phyloP scores from a whole-genome alignment of 441 rosid species.

The Pelargonium cotyledonis region DNA sequence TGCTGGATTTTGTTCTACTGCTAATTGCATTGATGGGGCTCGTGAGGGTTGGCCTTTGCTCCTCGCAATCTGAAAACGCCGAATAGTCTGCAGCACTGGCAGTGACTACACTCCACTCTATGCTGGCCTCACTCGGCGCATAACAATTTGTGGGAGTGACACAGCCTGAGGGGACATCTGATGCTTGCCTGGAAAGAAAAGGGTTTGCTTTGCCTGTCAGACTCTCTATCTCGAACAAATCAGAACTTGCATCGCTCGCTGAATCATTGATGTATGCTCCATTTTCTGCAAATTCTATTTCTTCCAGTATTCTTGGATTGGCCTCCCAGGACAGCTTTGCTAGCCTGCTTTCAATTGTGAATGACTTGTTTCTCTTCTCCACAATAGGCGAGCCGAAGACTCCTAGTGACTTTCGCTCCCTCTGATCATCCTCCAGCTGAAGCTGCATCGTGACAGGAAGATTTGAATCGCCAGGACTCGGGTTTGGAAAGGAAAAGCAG shows the following conservation, averaged over 20 bases:
- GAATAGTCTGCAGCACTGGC: slow-evolving; percentile 75
- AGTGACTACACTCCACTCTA: slow-evolving; percentile 83
- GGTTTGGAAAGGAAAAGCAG: slow-evolving; percentile 25
- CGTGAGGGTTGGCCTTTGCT: slow-evolving; percentile 24
- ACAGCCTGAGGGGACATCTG: slow-evolving; percentile 46
- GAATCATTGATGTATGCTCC: slow-evolving; percentile 27
- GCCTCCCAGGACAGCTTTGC: slow-evolving; percentile 39
- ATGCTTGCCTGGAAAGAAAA: slow-evolving; percentile 48
- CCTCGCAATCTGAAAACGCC: slow-evolving; percentile 55
- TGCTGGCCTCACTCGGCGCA: slow-evolving; percentile 82
- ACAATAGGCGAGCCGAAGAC: slow-evolving; percentile 52
- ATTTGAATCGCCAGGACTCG: slow-evolving; percentile 22
- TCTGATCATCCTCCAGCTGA: slow-evolving; percentile 28
- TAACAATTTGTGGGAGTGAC: slow-evolving; percentile 47
- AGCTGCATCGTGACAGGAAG: slow-evolving; percentile 25
- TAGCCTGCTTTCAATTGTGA: slow-evolving; percentile 35
- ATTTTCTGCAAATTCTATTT: slow-evolving; percentile 16
- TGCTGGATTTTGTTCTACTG: slow-evolving; percentile 14
- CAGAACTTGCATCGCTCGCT: slow-evolving; percentile 70
- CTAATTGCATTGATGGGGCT: slow-evolving; percentile 27
- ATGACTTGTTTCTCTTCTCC: slow-evolving; percentile 30
- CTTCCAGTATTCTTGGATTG: slow-evolving; percentile 26
- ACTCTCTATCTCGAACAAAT: slow-evolving; percentile 84
- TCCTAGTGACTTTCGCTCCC: slow-evolving; percentile 43
- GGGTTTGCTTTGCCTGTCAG: slow-evolving; percentile 50